Evolutionary conservation across 2,329 filamentous ascomycete species (phyloP).

Genomic region (Xylariaceae sp.): DNA sequence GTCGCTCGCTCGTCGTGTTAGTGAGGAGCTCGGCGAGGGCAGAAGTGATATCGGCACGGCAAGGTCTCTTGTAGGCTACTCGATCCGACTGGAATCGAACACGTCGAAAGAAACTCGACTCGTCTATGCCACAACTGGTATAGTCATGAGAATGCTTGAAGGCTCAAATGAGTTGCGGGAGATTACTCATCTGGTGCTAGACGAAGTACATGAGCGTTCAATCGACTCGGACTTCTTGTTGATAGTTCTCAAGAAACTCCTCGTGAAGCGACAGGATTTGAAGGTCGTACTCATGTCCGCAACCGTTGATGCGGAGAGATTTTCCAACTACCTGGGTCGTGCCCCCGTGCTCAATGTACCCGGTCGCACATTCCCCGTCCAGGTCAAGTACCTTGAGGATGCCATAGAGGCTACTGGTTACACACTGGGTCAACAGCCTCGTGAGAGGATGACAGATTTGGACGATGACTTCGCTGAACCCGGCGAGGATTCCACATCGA

Average conservation of each 20-base stretch:
- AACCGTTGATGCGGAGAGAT: constrained; percentile 87
- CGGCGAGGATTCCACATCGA: constrained; percentile 46
- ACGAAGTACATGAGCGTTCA: constrained; percentile 93
- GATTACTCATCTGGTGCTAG: constrained; percentile 90
- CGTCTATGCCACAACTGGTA: constrained; percentile 84
- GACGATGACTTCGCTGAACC: constrained; percentile 56
- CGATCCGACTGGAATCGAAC: constrained; percentile 88
- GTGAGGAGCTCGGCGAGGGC: constrained; percentile 86
- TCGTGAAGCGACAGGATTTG: constrained; percentile 71
- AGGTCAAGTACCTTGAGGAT: constrained; percentile 85
- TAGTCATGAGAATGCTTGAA: constrained; percentile 98
- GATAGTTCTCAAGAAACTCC: constrained; percentile 81
- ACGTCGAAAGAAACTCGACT: constrained; percentile 76
- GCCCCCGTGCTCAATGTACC: constrained; percentile 89
- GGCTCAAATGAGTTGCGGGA: constrained; percentile 80
- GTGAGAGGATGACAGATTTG: constrained; percentile 55
- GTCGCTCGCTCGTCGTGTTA: constrained; percentile 86
- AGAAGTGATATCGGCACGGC: constrained; percentile 76
- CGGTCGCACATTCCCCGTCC: constrained; percentile 88
- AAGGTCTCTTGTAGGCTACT: constrained; percentile 86
- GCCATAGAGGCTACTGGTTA: constrained; percentile 85
- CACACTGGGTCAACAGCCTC: constrained; percentile 45
- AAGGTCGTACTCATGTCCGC: constrained; percentile 97
- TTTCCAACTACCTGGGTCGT: constrained; percentile 81
- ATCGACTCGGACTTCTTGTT: constrained; percentile 97